Evolutionary conservation across 768 basidiomycete species (phyloP), one percentile per base, ranked within the genome.

Genomic region (Rhodotorula toruloides): DNA sequence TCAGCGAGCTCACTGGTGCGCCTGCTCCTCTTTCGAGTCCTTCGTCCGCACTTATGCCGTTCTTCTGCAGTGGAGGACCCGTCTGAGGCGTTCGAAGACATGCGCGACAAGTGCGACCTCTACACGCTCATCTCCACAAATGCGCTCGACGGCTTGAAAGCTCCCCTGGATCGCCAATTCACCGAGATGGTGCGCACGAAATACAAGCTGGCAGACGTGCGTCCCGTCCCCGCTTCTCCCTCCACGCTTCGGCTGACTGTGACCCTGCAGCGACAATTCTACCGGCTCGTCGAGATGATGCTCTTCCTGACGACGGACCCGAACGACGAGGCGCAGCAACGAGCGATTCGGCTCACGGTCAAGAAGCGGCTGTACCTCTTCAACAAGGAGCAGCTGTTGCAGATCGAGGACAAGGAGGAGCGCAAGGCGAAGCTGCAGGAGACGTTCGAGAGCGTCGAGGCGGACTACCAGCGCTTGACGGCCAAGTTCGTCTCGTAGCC

Each of bases 31-130:
- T 11, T 6, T 11, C 11, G 25, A 10, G n/a, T 42, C 22, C 14
- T 4, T 16, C 17, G 9, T 25, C 49, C 5, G 4, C 34, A 16
- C 4, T 5, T 22, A 4, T 25, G 22, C 14, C n/a, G 7, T 0
- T 2, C 17, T 36, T 2, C 8, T 3, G 32, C 66, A 2, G 89
- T 99, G 29, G 96, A 99, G 79, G 96, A 99, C 76, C 96, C 96
- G 2, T 91, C 91, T 0, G 96, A 99, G 79, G 89, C 90, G 16
- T 97, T 99, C 75, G 94, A 98, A 77, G 96, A 98, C 77, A 82
- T 98, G 48, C 82, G 94, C 40, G 96, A 98, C 79, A 87, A 90
- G 60, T 89, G 88, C 71, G 96, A 99, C 77, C 81, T 98, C 27
- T 80, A 82, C 68, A 88, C 88, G 83, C 81, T 98, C 27, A 81